These are phyloP conservation scores for Colletotrichum ledebouriae DNA, from an alignment of 2,329 filamentous ascomycete genomes.

Conservation along the genomic window DNA sequence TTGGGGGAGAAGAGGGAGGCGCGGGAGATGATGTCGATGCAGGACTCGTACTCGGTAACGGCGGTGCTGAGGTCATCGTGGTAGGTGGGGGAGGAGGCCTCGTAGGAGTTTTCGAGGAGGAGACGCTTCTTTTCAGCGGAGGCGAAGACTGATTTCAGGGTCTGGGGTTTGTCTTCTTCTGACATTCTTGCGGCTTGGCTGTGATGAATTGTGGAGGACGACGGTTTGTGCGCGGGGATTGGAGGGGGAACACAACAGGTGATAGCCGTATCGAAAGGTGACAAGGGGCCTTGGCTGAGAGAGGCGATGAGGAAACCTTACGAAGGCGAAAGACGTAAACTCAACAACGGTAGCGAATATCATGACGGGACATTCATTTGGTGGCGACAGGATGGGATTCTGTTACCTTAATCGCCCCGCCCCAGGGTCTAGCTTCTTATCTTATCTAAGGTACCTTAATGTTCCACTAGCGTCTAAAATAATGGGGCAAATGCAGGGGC, in stretches of 20 bases:
- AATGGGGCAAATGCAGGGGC: slow-evolving; percentile 28
- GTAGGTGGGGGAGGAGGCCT: slow-evolving; percentile 73
- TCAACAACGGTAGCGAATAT: slow-evolving; percentile 11
- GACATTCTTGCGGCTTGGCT: slow-evolving; percentile 46
- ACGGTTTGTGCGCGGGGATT: background rate
- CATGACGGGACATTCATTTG: slow-evolving; percentile 26
- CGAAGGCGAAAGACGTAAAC: slow-evolving; percentile 13
- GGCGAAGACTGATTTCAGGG: slow-evolving; percentile 64
- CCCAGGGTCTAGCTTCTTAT: slow-evolving; percentile 40
- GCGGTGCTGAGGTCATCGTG: slow-evolving; percentile 75
- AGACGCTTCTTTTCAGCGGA: slow-evolving; percentile 65
- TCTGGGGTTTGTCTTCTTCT: slow-evolving; percentile 59
- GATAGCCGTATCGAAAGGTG: background rate
- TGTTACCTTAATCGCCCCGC: slow-evolving; percentile 23
- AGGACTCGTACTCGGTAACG: slow-evolving; percentile 80
- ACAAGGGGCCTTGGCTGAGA: background rate
- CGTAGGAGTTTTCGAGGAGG: slow-evolving; percentile 73
- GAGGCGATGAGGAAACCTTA: background rate
- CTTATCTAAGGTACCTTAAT: slow-evolving; percentile 38
- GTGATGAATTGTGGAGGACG: background rate
- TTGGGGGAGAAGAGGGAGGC: slow-evolving; percentile 91
- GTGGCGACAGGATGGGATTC: slow-evolving; percentile 26
- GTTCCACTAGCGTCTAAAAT: slow-evolving; percentile 7
- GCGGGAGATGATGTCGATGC: slow-evolving; percentile 75
- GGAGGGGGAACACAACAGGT: background rate